These are phyloP conservation scores for Backusella parvicylindrica DNA, from an alignment of 192 early-diverging fungal genomes.

Conservation along the genomic window DNA sequence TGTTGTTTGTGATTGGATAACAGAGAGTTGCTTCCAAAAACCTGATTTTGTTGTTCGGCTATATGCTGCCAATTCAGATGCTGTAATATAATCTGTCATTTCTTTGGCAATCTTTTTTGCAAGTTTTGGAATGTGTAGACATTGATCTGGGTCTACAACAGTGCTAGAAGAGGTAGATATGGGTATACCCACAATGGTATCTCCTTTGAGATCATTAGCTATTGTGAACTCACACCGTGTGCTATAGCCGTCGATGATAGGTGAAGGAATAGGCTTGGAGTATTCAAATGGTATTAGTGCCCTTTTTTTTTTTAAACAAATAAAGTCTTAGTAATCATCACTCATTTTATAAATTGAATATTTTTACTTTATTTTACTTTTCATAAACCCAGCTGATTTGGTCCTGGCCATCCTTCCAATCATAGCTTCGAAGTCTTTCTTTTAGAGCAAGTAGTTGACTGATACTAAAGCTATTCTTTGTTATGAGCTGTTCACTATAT, in stretches of 20 bases:
- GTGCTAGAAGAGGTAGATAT: not conserved
- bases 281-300: not conserved
- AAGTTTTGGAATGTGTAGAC: not conserved
- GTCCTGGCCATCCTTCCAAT: not conserved
- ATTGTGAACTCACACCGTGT: not conserved
- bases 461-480: not conserved
- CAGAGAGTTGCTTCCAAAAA: not conserved
- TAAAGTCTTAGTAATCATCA: not conserved
- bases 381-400: not conserved
- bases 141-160: not conserved
- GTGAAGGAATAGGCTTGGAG: not conserved
- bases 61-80: not conserved
- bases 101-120: not conserved
- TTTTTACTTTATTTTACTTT: not conserved
- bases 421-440: not conserved
- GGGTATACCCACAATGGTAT: not conserved
- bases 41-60: not conserved
- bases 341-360: not conserved
- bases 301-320: not conserved
- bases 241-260: not conserved
- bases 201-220: not conserved
- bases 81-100: not conserved
- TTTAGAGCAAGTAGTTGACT: not conserved
- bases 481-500: not conserved
- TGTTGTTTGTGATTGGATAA: not conserved